phyloP scores from a whole-genome alignment of 2,329 filamentous ascomycete genomes.

The Xylaria sp. region DNA sequence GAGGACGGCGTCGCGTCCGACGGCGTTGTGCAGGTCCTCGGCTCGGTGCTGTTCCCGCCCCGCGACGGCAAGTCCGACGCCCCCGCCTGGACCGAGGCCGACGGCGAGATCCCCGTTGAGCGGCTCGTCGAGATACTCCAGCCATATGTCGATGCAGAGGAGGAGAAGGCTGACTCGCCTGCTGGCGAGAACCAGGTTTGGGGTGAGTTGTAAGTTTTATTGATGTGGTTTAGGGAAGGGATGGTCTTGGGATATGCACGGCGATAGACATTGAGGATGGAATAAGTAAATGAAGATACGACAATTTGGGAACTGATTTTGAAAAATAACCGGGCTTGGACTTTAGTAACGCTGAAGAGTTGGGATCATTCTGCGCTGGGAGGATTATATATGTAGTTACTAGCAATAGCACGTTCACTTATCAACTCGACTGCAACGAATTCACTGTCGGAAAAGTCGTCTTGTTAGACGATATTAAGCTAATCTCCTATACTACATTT shows the following conservation, averaged over 20 bases:
- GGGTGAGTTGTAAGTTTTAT: constrained; percentile 39
- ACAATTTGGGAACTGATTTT: neutral
- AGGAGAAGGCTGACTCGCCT: constrained; percentile 2
- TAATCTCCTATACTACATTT: neutral
- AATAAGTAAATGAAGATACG: constrained; percentile 2
- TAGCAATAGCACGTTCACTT: constrained; percentile 13
- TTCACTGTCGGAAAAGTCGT: neutral
- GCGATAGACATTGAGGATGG: neutral
- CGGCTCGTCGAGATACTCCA: constrained; percentile 39
- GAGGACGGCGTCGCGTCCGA: constrained; percentile 79
- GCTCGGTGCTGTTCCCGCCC: constrained; percentile 80
- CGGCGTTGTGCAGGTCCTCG: constrained; percentile 84
- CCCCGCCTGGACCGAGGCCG: constrained; percentile 65
- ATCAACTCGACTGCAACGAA: neutral
- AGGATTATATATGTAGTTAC: neutral
- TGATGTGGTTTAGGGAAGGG: neutral
- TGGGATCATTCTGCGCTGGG: constrained; percentile 5
- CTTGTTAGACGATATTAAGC: no score
- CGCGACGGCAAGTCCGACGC: constrained; percentile 58
- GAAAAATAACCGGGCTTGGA: neutral
- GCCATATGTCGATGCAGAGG: constrained; percentile 55
- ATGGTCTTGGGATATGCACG: neutral
- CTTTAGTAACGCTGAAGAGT: neutral
- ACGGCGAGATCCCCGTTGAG: constrained; percentile 53
- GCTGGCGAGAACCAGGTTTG: constrained; percentile 28